A percentile compares a stretch with the other conserved stretches of the same genome.
Evolutionary conservation across 2,329 filamentous ascomycete species (phyloP).

Genomic region (Fusarium bulbicola): DNA sequence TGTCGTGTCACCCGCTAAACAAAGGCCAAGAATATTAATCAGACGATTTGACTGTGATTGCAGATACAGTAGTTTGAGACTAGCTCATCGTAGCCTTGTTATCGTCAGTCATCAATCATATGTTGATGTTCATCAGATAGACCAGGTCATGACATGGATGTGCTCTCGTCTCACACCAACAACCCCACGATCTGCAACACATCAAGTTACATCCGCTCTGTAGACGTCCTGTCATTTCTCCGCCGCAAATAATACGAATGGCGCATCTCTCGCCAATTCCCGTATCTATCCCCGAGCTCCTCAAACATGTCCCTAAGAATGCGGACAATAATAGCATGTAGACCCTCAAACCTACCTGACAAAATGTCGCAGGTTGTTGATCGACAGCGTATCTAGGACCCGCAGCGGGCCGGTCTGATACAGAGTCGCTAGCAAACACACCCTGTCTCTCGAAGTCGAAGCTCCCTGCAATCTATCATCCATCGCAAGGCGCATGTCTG

Average conservation of each 20-base stretch:
- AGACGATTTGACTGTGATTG: slow-evolving; percentile 7
- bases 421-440: slow-evolving; percentile 12
- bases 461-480: slow-evolving; percentile 13
- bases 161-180: background rate
- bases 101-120: slow-evolving; percentile 15
- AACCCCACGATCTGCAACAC: slow-evolving; percentile 25
- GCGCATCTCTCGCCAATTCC: slow-evolving; percentile 6
- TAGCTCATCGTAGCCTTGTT: slow-evolving; percentile 1
- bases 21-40: slow-evolving; percentile 4
- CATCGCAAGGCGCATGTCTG: slow-evolving; percentile 8
- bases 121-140: background rate
- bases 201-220: slow-evolving; percentile 21
- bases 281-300: slow-evolving; percentile 1
- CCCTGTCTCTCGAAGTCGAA: slow-evolving; percentile 1
- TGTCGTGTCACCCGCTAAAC: background rate
- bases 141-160: slow-evolving; percentile 8
- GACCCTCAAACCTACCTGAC: slow-evolving; percentile 11
- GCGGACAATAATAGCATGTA: background rate
- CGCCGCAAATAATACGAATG: background rate
- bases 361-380: slow-evolving; percentile 32
- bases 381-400: slow-evolving; percentile 32
- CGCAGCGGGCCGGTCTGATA: slow-evolving; percentile 38
- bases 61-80: slow-evolving; percentile 21
- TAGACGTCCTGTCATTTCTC: slow-evolving; percentile 12
- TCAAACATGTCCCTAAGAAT: slow-evolving; percentile 1